Evolutionary conservation across 2,329 filamentous ascomycete species (phyloP).

Genomic region (Aspergillus brasiliensis): DNA sequence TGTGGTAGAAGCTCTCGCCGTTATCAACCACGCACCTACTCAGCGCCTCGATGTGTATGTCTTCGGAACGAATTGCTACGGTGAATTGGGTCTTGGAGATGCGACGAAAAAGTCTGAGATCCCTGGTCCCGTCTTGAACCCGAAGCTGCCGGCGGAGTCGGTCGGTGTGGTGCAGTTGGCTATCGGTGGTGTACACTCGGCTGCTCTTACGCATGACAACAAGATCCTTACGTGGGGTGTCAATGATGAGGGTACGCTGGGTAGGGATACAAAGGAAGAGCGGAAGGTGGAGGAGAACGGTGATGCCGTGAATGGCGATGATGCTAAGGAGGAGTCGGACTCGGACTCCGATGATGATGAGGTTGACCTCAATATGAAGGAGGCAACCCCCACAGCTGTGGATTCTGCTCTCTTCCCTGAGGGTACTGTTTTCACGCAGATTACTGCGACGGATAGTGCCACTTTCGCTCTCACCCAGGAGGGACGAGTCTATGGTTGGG

Average conservation of each 20-base stretch:
- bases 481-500: conserved; percentile 80
- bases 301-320: conserved; percentile 5
- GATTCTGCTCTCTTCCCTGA: conserved; percentile 57
- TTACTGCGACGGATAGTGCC: conserved; percentile 73
- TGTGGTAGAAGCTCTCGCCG: not conserved
- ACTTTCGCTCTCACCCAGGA: conserved; percentile 75
- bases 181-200: conserved; percentile 73
- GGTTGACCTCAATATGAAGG: conserved; percentile 67
- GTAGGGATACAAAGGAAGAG: conserved; percentile 61
- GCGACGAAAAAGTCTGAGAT: conserved; percentile 65
- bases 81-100: conserved; percentile 76
- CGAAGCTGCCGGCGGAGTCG: conserved; percentile 58
- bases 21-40: conserved; percentile 51
- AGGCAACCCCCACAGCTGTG: conserved; percentile 67
- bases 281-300: conserved; percentile 63
- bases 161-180: conserved; percentile 57
- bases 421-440: conserved; percentile 65
- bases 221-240: conserved; percentile 86
- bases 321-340: conserved; percentile 35
- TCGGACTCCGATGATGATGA: conserved; percentile 55
- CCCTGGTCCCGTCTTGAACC: conserved; percentile 70
- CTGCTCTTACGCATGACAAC: conserved; percentile 75
- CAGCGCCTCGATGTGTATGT: conserved; percentile 71
- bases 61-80: conserved; percentile 73
- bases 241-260: conserved; percentile 78